Evolutionary conservation across 352 stramenopile genomes (phyloP).

Genomic region (Blastocystis sp.): DNA sequence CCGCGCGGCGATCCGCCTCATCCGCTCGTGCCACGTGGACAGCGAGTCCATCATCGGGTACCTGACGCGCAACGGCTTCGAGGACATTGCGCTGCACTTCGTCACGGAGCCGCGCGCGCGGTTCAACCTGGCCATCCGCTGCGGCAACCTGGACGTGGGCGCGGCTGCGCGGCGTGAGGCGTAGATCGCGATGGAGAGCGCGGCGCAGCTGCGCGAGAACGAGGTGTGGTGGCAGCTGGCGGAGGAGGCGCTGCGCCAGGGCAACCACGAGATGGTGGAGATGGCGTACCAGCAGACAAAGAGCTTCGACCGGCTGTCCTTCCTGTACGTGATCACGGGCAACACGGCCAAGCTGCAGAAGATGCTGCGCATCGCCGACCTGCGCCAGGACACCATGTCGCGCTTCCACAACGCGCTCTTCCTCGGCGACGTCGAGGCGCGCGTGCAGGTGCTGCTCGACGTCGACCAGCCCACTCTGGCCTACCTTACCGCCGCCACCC

Average conservation of each 20-base stretch:
- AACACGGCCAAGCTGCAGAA: conserved; percentile 97
- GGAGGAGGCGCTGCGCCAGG: conserved; percentile 91
- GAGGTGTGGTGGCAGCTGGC: conserved; percentile 95
- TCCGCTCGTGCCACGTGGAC: conserved; percentile 89
- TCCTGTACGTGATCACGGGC: conserved; percentile 94
- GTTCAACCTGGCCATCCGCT: conserved; percentile 95
- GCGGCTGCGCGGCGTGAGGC: conserved; percentile 84
- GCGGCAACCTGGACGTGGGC: conserved; percentile 95
- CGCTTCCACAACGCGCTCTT: conserved; percentile 97
- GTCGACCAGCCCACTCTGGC: conserved; percentile 90
- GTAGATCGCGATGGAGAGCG: conserved; percentile 54
- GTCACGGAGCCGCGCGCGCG: conserved; percentile 93
- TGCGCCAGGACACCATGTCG: conserved; percentile 94
- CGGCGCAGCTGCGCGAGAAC: conserved; percentile 83
- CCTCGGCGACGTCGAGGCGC: conserved; percentile 90
- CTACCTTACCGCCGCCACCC: conserved; percentile 88
- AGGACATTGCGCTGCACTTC: conserved; percentile 97
- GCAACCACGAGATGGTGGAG: conserved; percentile 97
- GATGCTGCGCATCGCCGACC: conserved; percentile 98
- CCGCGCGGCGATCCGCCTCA: conserved; percentile 96
- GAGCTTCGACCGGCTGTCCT: conserved; percentile 96
- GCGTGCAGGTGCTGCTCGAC: conserved; percentile 89
- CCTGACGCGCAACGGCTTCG: conserved; percentile 95
- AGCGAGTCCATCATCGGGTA: conserved; percentile 96
- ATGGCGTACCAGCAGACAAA: conserved; percentile 99